Percentiles rank a stretch among this genome's conserved stretches.
These are phyloP conservation scores for Plectosphaerella cucumerina DNA, from an alignment of 2,329 filamentous ascomycete genomes.

Conservation along the genomic window DNA sequence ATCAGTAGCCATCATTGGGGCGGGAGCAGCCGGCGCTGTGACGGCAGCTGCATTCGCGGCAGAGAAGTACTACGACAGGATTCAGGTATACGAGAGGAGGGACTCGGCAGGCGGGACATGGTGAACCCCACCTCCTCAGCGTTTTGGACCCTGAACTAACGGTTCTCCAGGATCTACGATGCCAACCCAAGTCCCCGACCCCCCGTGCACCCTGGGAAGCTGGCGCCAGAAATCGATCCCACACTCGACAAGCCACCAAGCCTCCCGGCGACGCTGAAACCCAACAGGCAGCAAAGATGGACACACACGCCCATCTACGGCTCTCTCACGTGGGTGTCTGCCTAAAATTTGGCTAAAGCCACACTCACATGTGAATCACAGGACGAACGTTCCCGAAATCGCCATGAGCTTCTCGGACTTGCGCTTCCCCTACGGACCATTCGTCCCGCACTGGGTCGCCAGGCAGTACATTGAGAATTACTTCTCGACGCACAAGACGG, in stretches of 20 bases:
- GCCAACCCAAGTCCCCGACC: slow-evolving; percentile 28
- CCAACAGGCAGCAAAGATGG: slow-evolving; percentile 40
- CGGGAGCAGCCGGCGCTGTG: slow-evolving; percentile 38
- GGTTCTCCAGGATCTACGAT: slow-evolving; percentile 44
- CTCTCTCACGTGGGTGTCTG: slow-evolving; percentile 42
- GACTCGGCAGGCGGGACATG: slow-evolving; percentile 41
- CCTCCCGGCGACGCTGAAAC: slow-evolving; percentile 34
- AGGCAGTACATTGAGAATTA: slow-evolving; percentile 54
- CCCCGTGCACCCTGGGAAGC: slow-evolving; percentile 33
- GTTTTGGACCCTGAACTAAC: too few species aligned
- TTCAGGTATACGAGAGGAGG: slow-evolving; percentile 37
- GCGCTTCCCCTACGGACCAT: slow-evolving; percentile 50
- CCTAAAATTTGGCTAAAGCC: not conserved
- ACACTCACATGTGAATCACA: slow-evolving; percentile 7
- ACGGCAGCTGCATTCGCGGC: slow-evolving; percentile 42
- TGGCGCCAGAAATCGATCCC: slow-evolving; percentile 41
- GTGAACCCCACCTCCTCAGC: slow-evolving; percentile 16
- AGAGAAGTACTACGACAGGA: slow-evolving; percentile 36
- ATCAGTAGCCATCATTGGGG: slow-evolving; percentile 38
- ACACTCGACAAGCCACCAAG: slow-evolving; percentile 36
- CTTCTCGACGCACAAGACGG: slow-evolving; percentile 44
- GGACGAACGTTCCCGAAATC: slow-evolving; percentile 53
- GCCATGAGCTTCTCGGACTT: slow-evolving; percentile 53
- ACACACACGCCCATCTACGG: slow-evolving; percentile 46
- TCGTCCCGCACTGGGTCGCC: slow-evolving; percentile 50